Evolutionary conservation across 805 yeast species (phyloP).

Genomic region (Metschnikowia chrysomelidarum): DNA sequence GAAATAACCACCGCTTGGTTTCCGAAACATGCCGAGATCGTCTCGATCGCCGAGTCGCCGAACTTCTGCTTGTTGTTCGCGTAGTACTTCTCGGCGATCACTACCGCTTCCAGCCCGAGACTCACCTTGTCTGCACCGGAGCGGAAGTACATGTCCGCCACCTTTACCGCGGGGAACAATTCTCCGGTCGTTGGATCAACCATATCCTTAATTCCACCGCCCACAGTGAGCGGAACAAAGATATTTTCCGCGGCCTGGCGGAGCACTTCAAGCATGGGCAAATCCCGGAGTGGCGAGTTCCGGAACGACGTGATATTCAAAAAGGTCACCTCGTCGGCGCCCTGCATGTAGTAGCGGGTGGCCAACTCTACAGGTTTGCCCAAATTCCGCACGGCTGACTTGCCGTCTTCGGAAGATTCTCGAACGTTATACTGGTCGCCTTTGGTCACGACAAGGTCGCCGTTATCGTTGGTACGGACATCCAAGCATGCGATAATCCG

Average conservation of each 20-base stretch:
- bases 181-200: slow-evolving; percentile 79
- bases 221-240: slow-evolving; percentile 96
- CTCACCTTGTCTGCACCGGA: slow-evolving; percentile 98
- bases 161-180: slow-evolving; percentile 77
- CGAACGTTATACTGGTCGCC: slow-evolving; percentile 99
- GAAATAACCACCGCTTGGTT: slow-evolving; percentile 97
- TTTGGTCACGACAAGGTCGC: slow-evolving; percentile 95
- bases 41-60: slow-evolving; percentile 89
- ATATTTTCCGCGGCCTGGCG: slow-evolving; percentile 80
- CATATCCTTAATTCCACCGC: slow-evolving; percentile 95
- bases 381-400: slow-evolving; percentile 74
- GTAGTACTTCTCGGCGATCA: slow-evolving; percentile 82
- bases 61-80: slow-evolving; percentile 52
- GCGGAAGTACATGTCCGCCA: slow-evolving; percentile 86
- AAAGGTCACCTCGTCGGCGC: slow-evolving; percentile 96
- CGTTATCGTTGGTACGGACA: slow-evolving; percentile 91
- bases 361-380: slow-evolving; percentile 98
- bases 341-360: slow-evolving; percentile 83
- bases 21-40: slow-evolving; percentile 89
- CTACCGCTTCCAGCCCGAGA: slow-evolving; percentile 96
- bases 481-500: slow-evolving; percentile 95
- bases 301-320: slow-evolving; percentile 94
- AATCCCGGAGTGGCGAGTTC: slow-evolving; percentile 86
- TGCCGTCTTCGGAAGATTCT: slow-evolving; percentile 48
- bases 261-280: slow-evolving; percentile 93